Conservation (phyloP, 2,329 filamentous ascomycete species). For the Dothiorella sarmentorum region DNA sequence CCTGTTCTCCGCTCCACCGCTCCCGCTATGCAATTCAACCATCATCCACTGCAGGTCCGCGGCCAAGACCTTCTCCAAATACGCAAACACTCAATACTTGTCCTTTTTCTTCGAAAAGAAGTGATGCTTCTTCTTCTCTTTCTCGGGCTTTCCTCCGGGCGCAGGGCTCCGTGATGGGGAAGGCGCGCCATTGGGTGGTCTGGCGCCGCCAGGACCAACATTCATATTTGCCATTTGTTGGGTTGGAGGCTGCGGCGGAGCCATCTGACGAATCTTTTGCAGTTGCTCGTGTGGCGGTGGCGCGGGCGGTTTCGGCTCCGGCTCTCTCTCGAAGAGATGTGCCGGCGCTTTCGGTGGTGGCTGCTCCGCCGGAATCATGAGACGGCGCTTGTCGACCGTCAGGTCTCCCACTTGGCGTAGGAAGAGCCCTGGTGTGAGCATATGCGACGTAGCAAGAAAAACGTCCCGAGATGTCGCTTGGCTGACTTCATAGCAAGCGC, state of each 20-base stretch:
- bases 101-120: conserved; percentile 42
- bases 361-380: conserved; percentile 77
- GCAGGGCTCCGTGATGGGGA: conserved; percentile 11
- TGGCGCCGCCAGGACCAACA: conserved; percentile 4
- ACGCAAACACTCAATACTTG: background rate
- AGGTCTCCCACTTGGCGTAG: conserved; percentile 79
- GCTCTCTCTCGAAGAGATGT: conserved; percentile 76
- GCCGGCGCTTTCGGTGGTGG: conserved; percentile 78
- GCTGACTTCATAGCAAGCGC: conserved; percentile 84
- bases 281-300: conserved; percentile 35
- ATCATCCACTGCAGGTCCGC: background rate
- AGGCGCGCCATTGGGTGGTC: conserved; percentile 12
- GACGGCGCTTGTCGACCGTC: conserved; percentile 66
- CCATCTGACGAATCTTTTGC: conserved; percentile 20
- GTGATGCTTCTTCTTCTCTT: conserved; percentile 57
- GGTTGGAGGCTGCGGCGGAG: conserved; percentile 33
- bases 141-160: conserved; percentile 35
- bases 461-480: conserved; percentile 71
- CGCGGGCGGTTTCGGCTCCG: conserved; percentile 54
- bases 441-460: conserved; percentile 86
- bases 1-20: conserved; percentile 8
- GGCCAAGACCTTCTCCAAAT: background rate
- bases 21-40: conserved; percentile 17
- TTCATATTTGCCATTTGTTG: conserved; percentile 28
- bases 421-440: conserved; percentile 82